Base-by-base conservation (phyloP, 495 filamentous ascomycete species). In the Achaetomiella virescens region DNA sequence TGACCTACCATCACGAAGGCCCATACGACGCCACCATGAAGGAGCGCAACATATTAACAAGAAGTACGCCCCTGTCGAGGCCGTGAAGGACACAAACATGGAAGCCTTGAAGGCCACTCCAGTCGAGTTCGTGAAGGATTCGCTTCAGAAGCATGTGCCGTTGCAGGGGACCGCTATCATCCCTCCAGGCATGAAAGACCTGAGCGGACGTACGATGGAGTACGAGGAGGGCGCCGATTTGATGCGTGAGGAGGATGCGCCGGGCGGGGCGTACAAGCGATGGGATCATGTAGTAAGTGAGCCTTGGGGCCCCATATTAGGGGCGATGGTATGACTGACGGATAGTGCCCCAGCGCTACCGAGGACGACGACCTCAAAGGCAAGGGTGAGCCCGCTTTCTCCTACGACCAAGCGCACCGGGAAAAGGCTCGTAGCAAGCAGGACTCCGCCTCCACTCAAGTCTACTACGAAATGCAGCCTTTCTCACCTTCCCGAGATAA, bases 151-250 rank as follows among this genome's bases (percentile, higher is more conserved):
- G 54, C 89, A 96, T 61, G 81, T 90, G 3, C 93, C 93, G 0
- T 72, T 98, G 0, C 90, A 96, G 66, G 93, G 93, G 0, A 84
- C 83, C 0, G 91, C 93, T 0, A 74, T 75, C 20, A 78, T 89
- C 22, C 87, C 93, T 0, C 87, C 90, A 0, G 90, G 92, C 3
- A 68, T 76, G 55, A 72, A 64, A 1, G 90, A 91, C 54, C 62
- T 75, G 6, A 78, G 80, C 24, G 91, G 91, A 0, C 77, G 82
- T 31, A 72, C 77, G 0, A 88, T 95, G 71, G 54, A 84, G 0
- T 98, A 98, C 62, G 75, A 90, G 61, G 93, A 98, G 65, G 93
- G 91, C 3, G 76, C 83, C 0, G 88, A 97, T 56, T 73, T 96
- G 72, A 89, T 88, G 84, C 77, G 83, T 17, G 90, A 95, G 55